phyloP scores from a whole-genome alignment of 305 asterid genomes.

The Caryopteris hybrid region DNA sequence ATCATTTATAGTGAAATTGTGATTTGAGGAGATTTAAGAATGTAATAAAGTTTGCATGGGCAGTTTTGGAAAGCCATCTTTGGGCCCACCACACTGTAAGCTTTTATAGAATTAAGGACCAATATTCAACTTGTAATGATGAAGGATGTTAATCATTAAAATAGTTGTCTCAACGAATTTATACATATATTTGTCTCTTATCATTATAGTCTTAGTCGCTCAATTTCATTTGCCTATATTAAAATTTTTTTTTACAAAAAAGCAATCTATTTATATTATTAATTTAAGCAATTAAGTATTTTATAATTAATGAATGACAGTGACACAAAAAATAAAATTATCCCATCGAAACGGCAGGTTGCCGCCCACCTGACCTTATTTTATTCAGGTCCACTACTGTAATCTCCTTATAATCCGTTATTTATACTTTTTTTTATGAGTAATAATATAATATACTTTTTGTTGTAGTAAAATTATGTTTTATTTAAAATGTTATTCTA shows the following conservation, averaged over 20 bases:
- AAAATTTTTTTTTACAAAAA: background rate
- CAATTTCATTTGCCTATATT: background rate
- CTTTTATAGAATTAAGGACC: background rate
- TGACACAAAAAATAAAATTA: conserved; percentile 14
- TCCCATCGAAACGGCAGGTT: conserved; percentile 9
- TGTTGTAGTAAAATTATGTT: too few species aligned
- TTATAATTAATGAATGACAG: background rate
- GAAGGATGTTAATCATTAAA: too few species aligned
- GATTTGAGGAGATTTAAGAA: background rate
- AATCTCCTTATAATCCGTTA: too few species aligned
- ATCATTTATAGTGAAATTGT: too few species aligned
- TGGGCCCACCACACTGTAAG: background rate
- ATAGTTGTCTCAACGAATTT: too few species aligned
- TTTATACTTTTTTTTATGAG: too few species aligned
- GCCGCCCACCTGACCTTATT: background rate
- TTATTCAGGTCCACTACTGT: background rate
- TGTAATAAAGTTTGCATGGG: background rate
- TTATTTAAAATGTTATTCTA: too few species aligned
- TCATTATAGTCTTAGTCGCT: conserved; percentile 12
- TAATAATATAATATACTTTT: too few species aligned
- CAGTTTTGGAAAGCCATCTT: background rate
- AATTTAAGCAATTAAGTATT: background rate
- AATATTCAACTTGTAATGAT: too few species aligned
- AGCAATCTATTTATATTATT: background rate
- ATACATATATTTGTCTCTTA: background rate